Base-by-base conservation (phyloP, 371 early-diverging fungal genomes). In the Rhizopus sp. region DNA sequence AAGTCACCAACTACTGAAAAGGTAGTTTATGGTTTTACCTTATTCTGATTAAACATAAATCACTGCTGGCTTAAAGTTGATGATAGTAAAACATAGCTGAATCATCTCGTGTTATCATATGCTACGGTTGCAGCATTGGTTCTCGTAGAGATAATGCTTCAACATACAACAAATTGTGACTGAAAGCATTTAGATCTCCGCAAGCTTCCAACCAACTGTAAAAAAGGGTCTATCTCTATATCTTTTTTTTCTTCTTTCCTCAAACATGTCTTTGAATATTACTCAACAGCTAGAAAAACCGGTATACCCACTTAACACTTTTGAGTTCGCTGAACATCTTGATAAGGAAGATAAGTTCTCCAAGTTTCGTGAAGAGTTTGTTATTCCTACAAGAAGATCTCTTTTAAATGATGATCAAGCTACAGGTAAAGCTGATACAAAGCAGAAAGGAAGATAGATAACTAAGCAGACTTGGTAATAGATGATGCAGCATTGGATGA, bases 301-400 rank as follows among this genome's bases (percentile, higher is more conserved):
- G 3, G 12, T 29, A 7, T 16, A 39, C n/a, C n/a, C 47, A 39
- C 5, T 44, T 12, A 15, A 17, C 9, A 64, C 72, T 5, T 2
- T 55, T 4, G 68, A 72, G 30, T 84, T 88, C 65, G 86, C 90
- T 10, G 59, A 71, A 39, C 51, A 59, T 39, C 73, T 91, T 63
- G 93, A 92, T 66, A 51, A 64, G 5, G 58, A 66, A 1, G 90
- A 89, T 59, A 55, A 80, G 39, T 79, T 92, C 32, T 66, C 60
- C 4, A 50, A 59, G 0, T 80, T 84, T 53, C 79, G 90, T 52
- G 51, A 68, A 52, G 89, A 90, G 70, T 92, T 92, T 75, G 72
- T 60, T 34, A 83, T 90, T 55, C 93, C 93, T 29, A 73, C 72
- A 2, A 59, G 70, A 7, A 72, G 76, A n/a, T 64, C 75, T 23